Evolutionary conservation across 2,329 filamentous ascomycete genomes (phyloP).

Genomic region (Pseudogymnoascus sp.): DNA sequence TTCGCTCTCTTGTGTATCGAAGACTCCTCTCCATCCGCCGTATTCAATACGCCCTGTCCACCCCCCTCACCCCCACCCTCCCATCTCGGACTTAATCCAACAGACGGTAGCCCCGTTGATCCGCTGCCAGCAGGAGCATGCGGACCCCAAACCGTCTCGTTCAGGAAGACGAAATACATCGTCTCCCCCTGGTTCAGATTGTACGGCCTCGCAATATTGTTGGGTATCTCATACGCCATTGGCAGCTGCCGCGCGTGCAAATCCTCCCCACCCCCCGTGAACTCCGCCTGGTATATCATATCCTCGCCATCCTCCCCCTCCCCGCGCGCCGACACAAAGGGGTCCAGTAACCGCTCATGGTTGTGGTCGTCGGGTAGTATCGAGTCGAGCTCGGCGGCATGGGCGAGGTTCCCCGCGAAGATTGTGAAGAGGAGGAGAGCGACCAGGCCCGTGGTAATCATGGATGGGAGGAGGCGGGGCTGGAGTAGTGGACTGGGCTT

Average conservation of each 20-base stretch:
- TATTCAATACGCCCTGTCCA: conserved; percentile 11
- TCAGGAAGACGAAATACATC: conserved; percentile 59
- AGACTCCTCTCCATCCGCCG: conserved; percentile 14
- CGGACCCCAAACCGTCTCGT: conserved; percentile 45
- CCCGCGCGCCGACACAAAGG: neutral
- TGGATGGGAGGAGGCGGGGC: conserved; percentile 63
- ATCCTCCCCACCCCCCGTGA: neutral
- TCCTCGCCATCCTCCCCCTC: conserved; percentile 29
- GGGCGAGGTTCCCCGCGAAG: conserved; percentile 52
- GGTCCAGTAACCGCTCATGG: conserved; percentile 38
- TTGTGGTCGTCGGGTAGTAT: conserved; percentile 41
- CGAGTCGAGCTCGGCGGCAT: conserved; percentile 51
- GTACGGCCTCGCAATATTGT: conserved; percentile 57
- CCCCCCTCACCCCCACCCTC: conserved; percentile 19
- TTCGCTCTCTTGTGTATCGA: conserved; percentile 8
- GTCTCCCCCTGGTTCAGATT: conserved; percentile 59
- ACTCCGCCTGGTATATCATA: conserved; percentile 20
- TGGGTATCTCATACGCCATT: conserved; percentile 32
- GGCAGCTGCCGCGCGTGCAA: neutral
- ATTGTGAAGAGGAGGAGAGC: conserved; percentile 56
- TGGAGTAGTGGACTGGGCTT: conserved; percentile 64
- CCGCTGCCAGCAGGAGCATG: conserved; percentile 32
- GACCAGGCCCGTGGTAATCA: conserved; percentile 54
- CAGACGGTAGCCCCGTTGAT: conserved; percentile 27
- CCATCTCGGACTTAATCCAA: conserved; percentile 21